Base-by-base conservation (phyloP, 768 basidiomycete species). In the Tylopilus subfusipes region DNA sequence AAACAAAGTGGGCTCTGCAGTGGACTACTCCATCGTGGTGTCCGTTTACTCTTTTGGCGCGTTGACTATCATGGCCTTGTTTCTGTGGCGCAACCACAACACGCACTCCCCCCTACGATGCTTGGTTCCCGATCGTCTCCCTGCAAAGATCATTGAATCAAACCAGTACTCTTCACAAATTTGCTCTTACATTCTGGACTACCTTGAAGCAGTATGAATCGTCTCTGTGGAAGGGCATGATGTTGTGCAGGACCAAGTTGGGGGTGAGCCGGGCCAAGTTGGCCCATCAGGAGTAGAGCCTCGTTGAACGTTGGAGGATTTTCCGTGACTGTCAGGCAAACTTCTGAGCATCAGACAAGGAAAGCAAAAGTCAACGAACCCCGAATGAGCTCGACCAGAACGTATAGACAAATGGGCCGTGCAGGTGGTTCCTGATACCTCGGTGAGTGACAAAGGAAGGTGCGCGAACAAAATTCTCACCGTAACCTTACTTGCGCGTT, bases 151-250 rank as follows among this genome's bases (percentile, higher is more conserved):
- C n/a, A n/a, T n/a, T n/a, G n/a, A n/a, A n/a, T n/a, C n/a, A n/a
- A n/a, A n/a, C n/a, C n/a, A n/a, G n/a, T n/a, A n/a, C n/a, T n/a
- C n/a, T n/a, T n/a, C 16, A 39, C 11, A 16, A 27, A 48, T 1
- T 55, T 1, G 0, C 22, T 46, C 73, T 42, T 50, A 92, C 93
- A 78, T 89, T 90, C 68, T 98, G 94, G 2, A 98, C 91, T 10
- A 98, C 94, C 33, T 85, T 84, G 77, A 97, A 96, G 65, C 90
- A 95, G 72, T 96, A 95, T 0, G 88, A 83, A 67, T 99, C 97
- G 60, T 99, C 97, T 45, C 94, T 82, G 65, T 97, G 96, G 76
- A 98, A 91, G 18, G 97, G 96, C 92, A 99, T 97, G 48, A 98
- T 81, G 61, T 96, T 93, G 65, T 90, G 92, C 12, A 98, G 77